Conservation (phyloP, 1,139 yeast species). For the Kodamaea alishanica region DNA sequence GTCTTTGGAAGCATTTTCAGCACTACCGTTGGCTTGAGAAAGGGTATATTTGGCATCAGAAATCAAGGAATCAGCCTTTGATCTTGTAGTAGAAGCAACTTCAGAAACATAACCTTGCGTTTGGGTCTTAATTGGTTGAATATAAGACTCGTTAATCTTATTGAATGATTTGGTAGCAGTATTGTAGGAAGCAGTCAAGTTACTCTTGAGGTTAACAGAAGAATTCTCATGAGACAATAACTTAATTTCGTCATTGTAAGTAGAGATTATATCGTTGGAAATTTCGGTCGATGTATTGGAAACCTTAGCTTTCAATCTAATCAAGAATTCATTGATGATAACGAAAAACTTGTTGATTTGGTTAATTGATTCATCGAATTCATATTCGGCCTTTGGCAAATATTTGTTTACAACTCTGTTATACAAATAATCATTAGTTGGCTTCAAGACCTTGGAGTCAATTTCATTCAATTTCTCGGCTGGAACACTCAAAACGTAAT, state of each 20-base stretch:
- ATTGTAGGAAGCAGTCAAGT: constrained; percentile 35
- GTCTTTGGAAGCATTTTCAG: constrained; percentile 7
- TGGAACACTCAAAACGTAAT: constrained; percentile 13
- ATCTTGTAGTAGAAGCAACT: constrained; percentile 32
- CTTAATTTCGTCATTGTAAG: constrained; percentile 35
- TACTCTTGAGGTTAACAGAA: constrained; percentile 19
- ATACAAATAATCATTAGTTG: constrained; percentile 28
- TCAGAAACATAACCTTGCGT: constrained; percentile 40
- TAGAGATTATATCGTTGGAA: constrained; percentile 30
- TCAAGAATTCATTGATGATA: constrained; percentile 29
- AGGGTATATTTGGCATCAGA: constrained; percentile 28
- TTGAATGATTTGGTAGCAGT: constrained; percentile 34
- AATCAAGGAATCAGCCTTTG: constrained; percentile 35
- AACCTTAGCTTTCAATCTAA: constrained; percentile 26
- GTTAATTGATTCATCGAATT: constrained; percentile 19
- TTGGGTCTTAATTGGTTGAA: constrained; percentile 40
- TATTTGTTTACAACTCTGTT: constrained; percentile 26
- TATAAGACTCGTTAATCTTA: constrained; percentile 35
- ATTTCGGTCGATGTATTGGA: constrained; percentile 29
- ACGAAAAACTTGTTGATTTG: constrained; percentile 29
- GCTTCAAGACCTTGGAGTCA: constrained; percentile 26
- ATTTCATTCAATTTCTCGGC: constrained; percentile 17
- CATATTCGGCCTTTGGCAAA: constrained; percentile 29
- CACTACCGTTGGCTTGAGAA: constrained; percentile 8
- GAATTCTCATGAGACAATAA: constrained; percentile 11